Evolutionary conservation across 208 protist genomes (phyloP).

Genomic region (Tritrichomonas foetus): DNA sequence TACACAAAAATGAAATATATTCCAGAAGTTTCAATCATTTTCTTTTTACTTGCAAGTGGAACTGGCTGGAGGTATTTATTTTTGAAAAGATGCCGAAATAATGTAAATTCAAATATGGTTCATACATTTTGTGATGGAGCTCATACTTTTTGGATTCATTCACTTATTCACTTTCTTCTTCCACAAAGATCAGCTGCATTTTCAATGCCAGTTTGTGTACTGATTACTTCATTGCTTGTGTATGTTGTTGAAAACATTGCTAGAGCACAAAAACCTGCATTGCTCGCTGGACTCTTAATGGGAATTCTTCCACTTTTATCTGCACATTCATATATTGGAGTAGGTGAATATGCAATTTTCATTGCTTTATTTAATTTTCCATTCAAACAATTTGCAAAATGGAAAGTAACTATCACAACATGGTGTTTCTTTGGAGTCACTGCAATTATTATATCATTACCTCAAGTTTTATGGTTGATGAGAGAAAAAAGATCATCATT

Average conservation of each 20-base stretch:
- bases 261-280: not conserved
- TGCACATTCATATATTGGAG: not conserved
- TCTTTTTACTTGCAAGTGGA: not conserved
- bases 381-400: not conserved
- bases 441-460: not conserved
- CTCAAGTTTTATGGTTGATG: not conserved
- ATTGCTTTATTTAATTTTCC: not conserved
- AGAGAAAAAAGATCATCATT: not conserved
- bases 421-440: not conserved
- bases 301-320: not conserved
- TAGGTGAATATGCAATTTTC: constrained; percentile 1
- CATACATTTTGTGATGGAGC: not conserved
- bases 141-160: not conserved
- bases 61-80: not conserved
- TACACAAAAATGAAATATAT: not conserved
- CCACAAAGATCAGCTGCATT: not conserved
- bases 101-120: not conserved
- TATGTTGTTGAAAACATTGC: not conserved
- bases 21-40: not conserved
- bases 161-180: not conserved
- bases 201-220: not conserved
- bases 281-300: not conserved
- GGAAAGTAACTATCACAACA: not conserved
- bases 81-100: not conserved
- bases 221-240: not conserved